A percentile compares a stretch with the other conserved stretches of the same genome.
These are phyloP conservation scores for Trichoderma sp. DNA, from an alignment of 2,329 filamentous ascomycete species.

Conservation along the genomic window DNA sequence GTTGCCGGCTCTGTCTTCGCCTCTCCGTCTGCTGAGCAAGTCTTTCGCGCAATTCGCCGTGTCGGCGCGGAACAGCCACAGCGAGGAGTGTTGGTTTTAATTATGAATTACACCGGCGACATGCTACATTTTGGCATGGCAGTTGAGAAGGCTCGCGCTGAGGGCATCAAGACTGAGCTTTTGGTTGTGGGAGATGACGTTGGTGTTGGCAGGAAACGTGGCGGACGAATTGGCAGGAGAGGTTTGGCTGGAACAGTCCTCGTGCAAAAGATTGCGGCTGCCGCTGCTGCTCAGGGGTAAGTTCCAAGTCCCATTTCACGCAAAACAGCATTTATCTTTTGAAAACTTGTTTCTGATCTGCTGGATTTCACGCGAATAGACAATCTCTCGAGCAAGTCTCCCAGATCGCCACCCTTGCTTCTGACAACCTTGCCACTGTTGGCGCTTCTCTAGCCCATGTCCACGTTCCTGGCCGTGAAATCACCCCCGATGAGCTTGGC, in stretches of 20 bases:
- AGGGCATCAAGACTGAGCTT: slow-evolving; percentile 60
- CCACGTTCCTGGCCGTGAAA: slow-evolving; percentile 50
- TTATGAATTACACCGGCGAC: slow-evolving; percentile 73
- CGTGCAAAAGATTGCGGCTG: slow-evolving; percentile 63
- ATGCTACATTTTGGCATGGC: slow-evolving; percentile 74
- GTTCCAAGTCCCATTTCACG: neutral
- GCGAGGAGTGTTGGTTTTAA: slow-evolving; percentile 66
- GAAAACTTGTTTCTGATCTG: neutral
- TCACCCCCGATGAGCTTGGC: slow-evolving; percentile 35
- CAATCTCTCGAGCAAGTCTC: slow-evolving; percentile 42
- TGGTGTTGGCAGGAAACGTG: slow-evolving; percentile 62
- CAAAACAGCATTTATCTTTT: neutral
- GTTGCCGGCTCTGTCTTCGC: slow-evolving; percentile 75
- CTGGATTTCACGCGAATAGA: neutral
- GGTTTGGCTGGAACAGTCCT: slow-evolving; percentile 67
- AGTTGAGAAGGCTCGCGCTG: slow-evolving; percentile 67
- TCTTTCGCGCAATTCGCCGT: slow-evolving; percentile 61
- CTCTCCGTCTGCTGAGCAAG: slow-evolving; percentile 69
- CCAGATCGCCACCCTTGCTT: slow-evolving; percentile 40
- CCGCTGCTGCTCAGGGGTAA: slow-evolving; percentile 44
- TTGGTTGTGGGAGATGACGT: slow-evolving; percentile 72
- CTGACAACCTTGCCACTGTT: slow-evolving; percentile 50
- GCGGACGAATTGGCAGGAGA: slow-evolving; percentile 68
- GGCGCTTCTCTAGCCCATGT: slow-evolving; percentile 52
- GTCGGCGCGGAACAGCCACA: slow-evolving; percentile 49